Evolutionary conservation across 2,329 filamentous ascomycete species (phyloP), one percentile per base, ranked within the genome.

Genomic region (Trichoderma arundinaceum): DNA sequence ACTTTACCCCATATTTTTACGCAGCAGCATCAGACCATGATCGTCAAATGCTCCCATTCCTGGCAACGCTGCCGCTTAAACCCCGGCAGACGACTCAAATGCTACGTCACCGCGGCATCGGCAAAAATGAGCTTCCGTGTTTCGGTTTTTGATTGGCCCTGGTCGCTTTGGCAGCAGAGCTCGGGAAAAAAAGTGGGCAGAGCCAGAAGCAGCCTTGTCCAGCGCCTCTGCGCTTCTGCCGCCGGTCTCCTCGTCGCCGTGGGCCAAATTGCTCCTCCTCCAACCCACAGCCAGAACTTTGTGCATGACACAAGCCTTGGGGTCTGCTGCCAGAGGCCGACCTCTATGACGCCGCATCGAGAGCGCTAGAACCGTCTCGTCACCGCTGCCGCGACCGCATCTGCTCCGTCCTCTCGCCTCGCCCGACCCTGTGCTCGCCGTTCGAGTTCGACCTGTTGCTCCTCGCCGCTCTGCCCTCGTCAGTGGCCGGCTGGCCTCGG

Each of bases 101-200:
- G n/a, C 38, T 65, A 65, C 62, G 62, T 65, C 62, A 65, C 48
- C 57, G 22, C 57, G 66, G 66, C 51, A 59, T 48, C 59, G 66
- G 73, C 67, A 41, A 59, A 67, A 74, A 71, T 52, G 56, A 70
- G 67, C 60, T 48, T 73, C 74, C 72, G 2, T 44, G 2, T 0
- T 10, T 17, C 12, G 51, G 12, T 38, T 59, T 61, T 38, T 70
- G 68, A 69, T 69, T 72, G 69, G 68, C 53, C 69, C 54, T n/a
- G 48, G 28, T 28, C 53, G 17, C n/a, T 48, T 49, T 53, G 48
- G 49, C 57, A 44, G 53, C 39, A 61, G 51, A 51, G 64, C 64
- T 61, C 48, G 38, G 64, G 62, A 64, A 52, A 58, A 66, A 54
- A 63, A 52, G 59, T 63, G 59, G 59, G 38, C 48, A 22, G 49